Evolutionary conservation across 345 rosid genomes (phyloP).

Genomic region (Pistacia atlantica): DNA sequence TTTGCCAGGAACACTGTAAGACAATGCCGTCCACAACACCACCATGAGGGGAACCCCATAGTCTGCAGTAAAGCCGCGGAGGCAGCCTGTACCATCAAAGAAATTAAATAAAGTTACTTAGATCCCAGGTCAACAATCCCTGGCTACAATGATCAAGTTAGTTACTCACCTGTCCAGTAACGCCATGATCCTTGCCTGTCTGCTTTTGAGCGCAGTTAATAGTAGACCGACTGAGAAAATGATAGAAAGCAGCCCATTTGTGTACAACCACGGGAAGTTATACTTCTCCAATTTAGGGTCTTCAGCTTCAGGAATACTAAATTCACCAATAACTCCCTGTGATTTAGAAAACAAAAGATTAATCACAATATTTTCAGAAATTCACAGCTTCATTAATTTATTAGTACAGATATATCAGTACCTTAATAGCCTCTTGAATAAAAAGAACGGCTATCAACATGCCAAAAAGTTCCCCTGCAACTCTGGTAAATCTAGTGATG

Average conservation of each 20-base stretch:
- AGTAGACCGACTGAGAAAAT: conserved; percentile 69
- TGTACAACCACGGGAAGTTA: conserved; percentile 58
- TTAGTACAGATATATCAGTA: conserved; percentile 20
- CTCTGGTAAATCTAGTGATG: conserved; percentile 66
- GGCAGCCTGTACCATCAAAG: conserved; percentile 45
- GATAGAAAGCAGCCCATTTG: conserved; percentile 72
- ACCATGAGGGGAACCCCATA: conserved; percentile 87
- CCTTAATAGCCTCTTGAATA: conserved; percentile 83
- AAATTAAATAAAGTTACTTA: not conserved
- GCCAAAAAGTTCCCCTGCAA: conserved; percentile 81
- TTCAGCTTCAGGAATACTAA: conserved; percentile 43
- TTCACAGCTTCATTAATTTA: too few relatives aligned
- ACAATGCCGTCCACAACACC: conserved; percentile 62
- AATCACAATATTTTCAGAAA: not conserved
- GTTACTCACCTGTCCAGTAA: conserved; percentile 49
- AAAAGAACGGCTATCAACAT: conserved; percentile 78
- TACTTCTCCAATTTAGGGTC: conserved; percentile 40
- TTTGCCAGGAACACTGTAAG: conserved; percentile 47
- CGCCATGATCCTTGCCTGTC: conserved; percentile 74
- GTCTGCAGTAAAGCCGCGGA: conserved; percentile 73
- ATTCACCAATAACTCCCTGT: conserved; percentile 74
- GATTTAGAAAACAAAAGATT: conserved; percentile 14
- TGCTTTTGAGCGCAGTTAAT: conserved; percentile 57
- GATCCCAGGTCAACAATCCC: not conserved
- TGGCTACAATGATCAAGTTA: not conserved